Percentiles rank a stretch among this genome's conserved stretches.
Conservation (phyloP, 257 asterid species). For the Solanum dulcamara region DNA sequence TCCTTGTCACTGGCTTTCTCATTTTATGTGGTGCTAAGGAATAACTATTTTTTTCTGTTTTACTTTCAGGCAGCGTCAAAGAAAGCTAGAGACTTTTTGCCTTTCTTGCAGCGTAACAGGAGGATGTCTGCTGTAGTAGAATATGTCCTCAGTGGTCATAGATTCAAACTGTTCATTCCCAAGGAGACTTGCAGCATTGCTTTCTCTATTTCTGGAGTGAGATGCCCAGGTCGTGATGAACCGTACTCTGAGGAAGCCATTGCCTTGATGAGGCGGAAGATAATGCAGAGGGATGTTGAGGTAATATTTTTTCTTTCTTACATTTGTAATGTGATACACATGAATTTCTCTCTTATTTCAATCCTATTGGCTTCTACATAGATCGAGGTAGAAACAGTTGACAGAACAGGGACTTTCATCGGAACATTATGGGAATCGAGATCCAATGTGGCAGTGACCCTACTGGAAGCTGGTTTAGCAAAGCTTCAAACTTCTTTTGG, state of each 20-base stretch:
- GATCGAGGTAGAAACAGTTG: constrained; percentile 96
- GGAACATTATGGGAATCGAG: constrained; percentile 88
- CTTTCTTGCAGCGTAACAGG: constrained; percentile 74
- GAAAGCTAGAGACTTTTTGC: constrained; percentile 85
- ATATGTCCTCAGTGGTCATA: constrained; percentile 94
- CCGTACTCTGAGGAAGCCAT: constrained; percentile 92
- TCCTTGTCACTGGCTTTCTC: not conserved
- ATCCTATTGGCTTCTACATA: constrained; percentile 6
- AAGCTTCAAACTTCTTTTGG: constrained; percentile 81
- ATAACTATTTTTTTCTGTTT: not conserved
- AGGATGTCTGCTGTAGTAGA: constrained; percentile 94
- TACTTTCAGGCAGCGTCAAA: constrained; percentile 52
- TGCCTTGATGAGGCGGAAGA: constrained; percentile 92
- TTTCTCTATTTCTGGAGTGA: constrained; percentile 85
- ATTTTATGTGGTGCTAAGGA: not conserved
- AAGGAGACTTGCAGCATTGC: constrained; percentile 95
- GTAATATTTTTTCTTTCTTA: constrained; percentile 18
- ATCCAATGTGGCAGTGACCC: constrained; percentile 58
- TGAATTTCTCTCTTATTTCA: not conserved
- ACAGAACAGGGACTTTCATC: constrained; percentile 94
- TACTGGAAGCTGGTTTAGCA: constrained; percentile 94
- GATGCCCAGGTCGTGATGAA: constrained; percentile 96
- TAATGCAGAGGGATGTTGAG: constrained; percentile 99
- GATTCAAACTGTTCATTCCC: constrained; percentile 74
- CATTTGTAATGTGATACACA: not conserved